Evolutionary conservation across 352 stramenopile species (phyloP), one percentile per base, ranked within the genome.

Genomic region (Globisporangium iwayamae): DNA sequence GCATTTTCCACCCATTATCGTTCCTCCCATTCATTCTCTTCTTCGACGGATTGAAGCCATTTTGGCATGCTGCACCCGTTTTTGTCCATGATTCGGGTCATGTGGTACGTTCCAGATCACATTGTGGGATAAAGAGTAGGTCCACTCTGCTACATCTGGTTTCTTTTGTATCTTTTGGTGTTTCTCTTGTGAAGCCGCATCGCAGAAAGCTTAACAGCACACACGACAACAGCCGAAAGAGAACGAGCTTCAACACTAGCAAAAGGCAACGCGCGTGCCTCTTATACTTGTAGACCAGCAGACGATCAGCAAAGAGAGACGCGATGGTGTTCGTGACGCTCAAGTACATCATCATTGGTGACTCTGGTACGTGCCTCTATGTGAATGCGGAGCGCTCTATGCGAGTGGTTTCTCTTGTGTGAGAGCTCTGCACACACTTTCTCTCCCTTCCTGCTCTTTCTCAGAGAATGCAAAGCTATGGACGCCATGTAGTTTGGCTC

Each of bases 291-390:
- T 7, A 18, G 20, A 36, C 25, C 14, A 45, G 11, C 18, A 39
- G 20, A 30, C 4, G 6, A 55, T 3, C 25, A 28, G 3, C 3
- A 34, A 16, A 25, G 22, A 36, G 30, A 38, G 50, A 16, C 41
- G 38, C 52, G 22, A 94, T 94, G 84, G 86, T 94, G 36, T 94
- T 94, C 56, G 84, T 94, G 62, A 93, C 86, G 70, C 83, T 94
- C 75, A 94, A 94, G 74, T 93, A 93, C 69, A 94, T 94, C 53
- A 93, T 94, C 79, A 94, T 94, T 50, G 86, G 86, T 46, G 84
- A 94, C 76, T 93, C 86, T 25, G 74, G 72, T 79, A 53, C 64
- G 69, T 65, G 1, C 14, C 22, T 38, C n/a, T 30, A 25, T 50
- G 4, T 25, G 2, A 25, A 0, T 55, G 4, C 46, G 6, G 28